phyloP scores from a whole-genome alignment of 495 filamentous ascomycete species.

The Rhypophila decipiens region DNA sequence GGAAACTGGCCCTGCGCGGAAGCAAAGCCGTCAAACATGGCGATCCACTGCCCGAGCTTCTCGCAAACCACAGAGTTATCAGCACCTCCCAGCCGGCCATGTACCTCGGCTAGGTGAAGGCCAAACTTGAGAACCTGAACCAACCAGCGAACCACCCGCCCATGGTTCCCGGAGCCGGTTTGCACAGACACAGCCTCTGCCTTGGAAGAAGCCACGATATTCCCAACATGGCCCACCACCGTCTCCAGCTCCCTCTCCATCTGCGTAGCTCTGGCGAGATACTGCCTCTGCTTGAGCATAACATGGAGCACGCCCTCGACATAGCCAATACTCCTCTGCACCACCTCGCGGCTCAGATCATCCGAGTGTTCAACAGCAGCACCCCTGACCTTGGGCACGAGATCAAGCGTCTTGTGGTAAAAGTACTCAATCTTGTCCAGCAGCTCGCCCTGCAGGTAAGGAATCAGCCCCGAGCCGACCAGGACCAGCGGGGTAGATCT shows the following conservation, averaged over 20 bases:
- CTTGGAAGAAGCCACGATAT: constrained; percentile 18
- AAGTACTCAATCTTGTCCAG: constrained; percentile 54
- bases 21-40: constrained; percentile 31
- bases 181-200: constrained; percentile 12
- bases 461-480: constrained; percentile 23
- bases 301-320: constrained; percentile 74
- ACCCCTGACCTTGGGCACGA: constrained; percentile 60
- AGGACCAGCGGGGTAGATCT: constrained; percentile 62
- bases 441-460: constrained; percentile 7
- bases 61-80: constrained; percentile 35
- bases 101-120: constrained; percentile 47
- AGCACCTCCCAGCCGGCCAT: constrained; percentile 52
- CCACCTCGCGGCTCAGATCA: constrained; percentile 72
- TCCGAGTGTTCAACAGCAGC: constrained; percentile 65
- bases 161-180: constrained; percentile 17
- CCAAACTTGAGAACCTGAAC: constrained; percentile 36
- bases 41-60: constrained; percentile 44
- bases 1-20: constrained; percentile 42
- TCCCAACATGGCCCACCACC: constrained; percentile 14
- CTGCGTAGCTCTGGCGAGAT: constrained; percentile 30
- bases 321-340: constrained; percentile 69
- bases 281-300: constrained; percentile 58
- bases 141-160: constrained; percentile 33
- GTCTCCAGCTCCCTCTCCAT: constrained; percentile 12
- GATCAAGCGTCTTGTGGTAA: constrained; percentile 69